Conservation (phyloP, 2,329 filamentous ascomycete genomes). For the Ceratocystis eucalypticola region DNA sequence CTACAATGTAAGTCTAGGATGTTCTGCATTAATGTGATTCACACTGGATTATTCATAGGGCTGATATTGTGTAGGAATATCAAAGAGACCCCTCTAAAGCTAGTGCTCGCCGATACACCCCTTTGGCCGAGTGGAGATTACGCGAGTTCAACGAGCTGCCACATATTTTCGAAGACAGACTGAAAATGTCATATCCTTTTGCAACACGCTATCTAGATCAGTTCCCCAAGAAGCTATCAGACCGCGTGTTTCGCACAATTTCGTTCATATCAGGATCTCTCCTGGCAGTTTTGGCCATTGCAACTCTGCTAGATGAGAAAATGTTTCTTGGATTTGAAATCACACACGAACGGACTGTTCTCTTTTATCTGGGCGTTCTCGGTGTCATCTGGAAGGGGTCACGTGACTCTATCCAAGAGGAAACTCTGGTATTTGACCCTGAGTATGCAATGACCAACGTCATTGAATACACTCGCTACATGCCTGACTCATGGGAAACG, state of each 20-base stretch:
- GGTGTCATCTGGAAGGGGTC: slow-evolving; percentile 72
- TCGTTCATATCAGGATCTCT: slow-evolving; percentile 80
- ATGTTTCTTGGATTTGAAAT: slow-evolving; percentile 86
- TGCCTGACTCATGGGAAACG: slow-evolving; percentile 76
- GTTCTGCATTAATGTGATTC: background rate
- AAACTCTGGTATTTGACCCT: slow-evolving; percentile 80
- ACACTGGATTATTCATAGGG: background rate
- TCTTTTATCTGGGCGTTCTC: slow-evolving; percentile 81
- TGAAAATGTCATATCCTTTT: slow-evolving; percentile 91
- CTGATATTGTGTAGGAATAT: slow-evolving; percentile 53
- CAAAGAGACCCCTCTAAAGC: slow-evolving; percentile 83
- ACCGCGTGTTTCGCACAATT: slow-evolving; percentile 70
- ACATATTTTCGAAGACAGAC: slow-evolving; percentile 76
- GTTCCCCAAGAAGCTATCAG: slow-evolving; percentile 88
- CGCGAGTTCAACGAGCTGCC: slow-evolving; percentile 94
- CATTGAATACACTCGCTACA: slow-evolving; percentile 84
- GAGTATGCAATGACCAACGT: slow-evolving; percentile 80
- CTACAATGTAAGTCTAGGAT: slow-evolving; percentile 54
- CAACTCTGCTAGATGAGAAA: slow-evolving; percentile 79
- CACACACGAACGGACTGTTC: slow-evolving; percentile 69
- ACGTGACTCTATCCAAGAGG: slow-evolving; percentile 71
- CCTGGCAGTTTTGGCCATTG: slow-evolving; percentile 69
- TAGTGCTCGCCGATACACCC: slow-evolving; percentile 80
- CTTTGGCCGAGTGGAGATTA: slow-evolving; percentile 94
- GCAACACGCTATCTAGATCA: slow-evolving; percentile 87